These are phyloP conservation scores for Nemophila menziesii DNA, from an alignment of 257 asterid genomes.

Conservation along the genomic window DNA sequence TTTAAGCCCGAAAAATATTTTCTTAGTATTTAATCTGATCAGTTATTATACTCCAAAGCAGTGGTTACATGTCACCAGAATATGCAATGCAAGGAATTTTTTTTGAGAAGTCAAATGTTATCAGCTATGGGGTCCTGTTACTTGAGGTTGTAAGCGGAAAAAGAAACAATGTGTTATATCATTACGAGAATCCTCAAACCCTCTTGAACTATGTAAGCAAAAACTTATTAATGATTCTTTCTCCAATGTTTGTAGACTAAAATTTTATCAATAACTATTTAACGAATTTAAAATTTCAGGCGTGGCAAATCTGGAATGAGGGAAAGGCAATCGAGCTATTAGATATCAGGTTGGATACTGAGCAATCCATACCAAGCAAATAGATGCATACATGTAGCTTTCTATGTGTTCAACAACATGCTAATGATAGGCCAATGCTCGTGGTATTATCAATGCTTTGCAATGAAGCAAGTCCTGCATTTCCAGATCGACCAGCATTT, in stretches of 20 bases:
- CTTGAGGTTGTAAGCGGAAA: slow-evolving; percentile 3
- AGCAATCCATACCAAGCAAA: slow-evolving; percentile 1
- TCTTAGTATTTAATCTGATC: background rate
- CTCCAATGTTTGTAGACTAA: background rate
- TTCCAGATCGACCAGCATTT: slow-evolving; percentile 6
- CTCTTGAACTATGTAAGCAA: slow-evolving; percentile 1
- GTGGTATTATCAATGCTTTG: slow-evolving; percentile 6
- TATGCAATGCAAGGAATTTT: no score
- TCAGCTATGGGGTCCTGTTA: slow-evolving; percentile 10
- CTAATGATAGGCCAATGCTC: slow-evolving; percentile 8
- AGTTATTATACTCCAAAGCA: background rate
- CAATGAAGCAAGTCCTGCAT: slow-evolving; percentile 3
- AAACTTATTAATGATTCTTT: background rate
- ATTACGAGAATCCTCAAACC: no score
- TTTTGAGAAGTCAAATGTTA: background rate
- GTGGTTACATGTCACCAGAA: no score
- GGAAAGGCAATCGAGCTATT: slow-evolving; percentile 5
- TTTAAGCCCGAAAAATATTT: background rate
- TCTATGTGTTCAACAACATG: slow-evolving; percentile 11
- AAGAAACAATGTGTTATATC: background rate
- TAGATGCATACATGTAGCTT: slow-evolving; percentile 9
- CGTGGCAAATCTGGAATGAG: slow-evolving; percentile 6
- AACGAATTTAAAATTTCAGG: slow-evolving; percentile 1
- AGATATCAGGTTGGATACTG: background rate
- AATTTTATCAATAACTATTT: background rate